Percentiles rank a stretch among this genome's conserved stretches.
phyloP scores from a whole-genome alignment of 768 basidiomycete species.

The Tricholoma sp. region DNA sequence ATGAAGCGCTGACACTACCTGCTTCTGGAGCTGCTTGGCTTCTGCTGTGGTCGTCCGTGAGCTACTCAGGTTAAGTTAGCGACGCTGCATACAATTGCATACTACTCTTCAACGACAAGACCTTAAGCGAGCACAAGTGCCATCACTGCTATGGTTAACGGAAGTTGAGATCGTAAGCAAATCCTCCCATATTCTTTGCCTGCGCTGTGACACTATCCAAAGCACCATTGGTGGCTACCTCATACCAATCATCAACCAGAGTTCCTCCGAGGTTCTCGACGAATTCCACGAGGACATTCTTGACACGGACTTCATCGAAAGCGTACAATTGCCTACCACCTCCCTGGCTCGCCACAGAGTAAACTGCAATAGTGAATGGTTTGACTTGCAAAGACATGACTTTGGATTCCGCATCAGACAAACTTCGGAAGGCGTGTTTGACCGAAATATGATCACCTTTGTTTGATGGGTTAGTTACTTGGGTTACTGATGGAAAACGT shows the following conservation, averaged over 20 bases:
- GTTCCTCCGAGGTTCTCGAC: neutral
- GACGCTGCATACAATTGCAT: neutral
- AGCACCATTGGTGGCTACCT: neutral
- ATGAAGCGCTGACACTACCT: no score
- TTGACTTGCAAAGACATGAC: neutral
- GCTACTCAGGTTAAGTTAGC: no score
- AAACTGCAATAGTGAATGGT: neutral
- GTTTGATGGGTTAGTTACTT: neutral
- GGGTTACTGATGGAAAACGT: neutral
- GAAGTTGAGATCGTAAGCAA: neutral
- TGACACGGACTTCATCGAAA: neutral
- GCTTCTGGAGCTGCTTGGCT: no score
- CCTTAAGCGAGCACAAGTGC: neutral
- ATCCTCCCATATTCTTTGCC: neutral
- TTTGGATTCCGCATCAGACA: neutral
- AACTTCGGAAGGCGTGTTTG: neutral
- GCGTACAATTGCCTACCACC: neutral
- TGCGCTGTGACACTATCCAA: neutral
- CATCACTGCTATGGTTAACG: neutral
- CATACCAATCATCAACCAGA: neutral
- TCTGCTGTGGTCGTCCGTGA: no score
- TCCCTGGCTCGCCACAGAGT: neutral
- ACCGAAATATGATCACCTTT: neutral
- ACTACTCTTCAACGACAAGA: neutral
- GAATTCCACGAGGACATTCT: neutral